Evolutionary conservation across 805 yeast species (phyloP), one percentile per base, ranked within the genome.

Genomic region (Saturnispora sanitii): DNA sequence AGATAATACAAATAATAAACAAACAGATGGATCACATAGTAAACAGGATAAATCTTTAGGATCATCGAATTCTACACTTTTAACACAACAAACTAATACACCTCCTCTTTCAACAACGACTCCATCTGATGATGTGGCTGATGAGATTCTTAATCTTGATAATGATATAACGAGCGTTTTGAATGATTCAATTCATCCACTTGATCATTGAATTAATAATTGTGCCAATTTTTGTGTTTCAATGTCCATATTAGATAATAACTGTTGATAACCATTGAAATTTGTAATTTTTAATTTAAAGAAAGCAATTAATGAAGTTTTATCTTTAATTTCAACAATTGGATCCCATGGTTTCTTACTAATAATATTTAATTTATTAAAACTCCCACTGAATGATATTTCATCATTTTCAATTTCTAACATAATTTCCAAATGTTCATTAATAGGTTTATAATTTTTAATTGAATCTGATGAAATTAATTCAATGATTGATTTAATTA

Each of bases 321-420:
- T 56, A 1, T 55, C 47, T 25, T 43, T 48, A 11, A 85, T 60
- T 19, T 67, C 65, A 1, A 77, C 71, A 23, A 77, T 56, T 2
- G 96, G 95, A 60, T 92, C 96, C 48, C 74, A 67, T 3, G 79
- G 70, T 47, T 69, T 75, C 13, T 61, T 61, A 26, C 73, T 68
- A 36, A 87, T 77, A 2, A 82, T 72, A 1, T 72, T 75, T 44
- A 92, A 66, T 53, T 73, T 78, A 39, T 94, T 83, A 60, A 75
- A 92, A 39, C 79, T 76, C 0, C 96, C 80, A 2, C 97, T 97
- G 61, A 88, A 92, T 2, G 92, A 68, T 2, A 69, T 57, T 37
- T 80, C 71, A 33, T 59, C 64, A 37, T 55, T 57, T 46, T 87
- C 95, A 20, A 71, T 54, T 39, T 82, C 87, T 23, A 72, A 51